These are phyloP conservation scores for Rhizopus sp. DNA, from an alignment of 371 early-diverging fungal genomes.

Conservation along the genomic window DNA sequence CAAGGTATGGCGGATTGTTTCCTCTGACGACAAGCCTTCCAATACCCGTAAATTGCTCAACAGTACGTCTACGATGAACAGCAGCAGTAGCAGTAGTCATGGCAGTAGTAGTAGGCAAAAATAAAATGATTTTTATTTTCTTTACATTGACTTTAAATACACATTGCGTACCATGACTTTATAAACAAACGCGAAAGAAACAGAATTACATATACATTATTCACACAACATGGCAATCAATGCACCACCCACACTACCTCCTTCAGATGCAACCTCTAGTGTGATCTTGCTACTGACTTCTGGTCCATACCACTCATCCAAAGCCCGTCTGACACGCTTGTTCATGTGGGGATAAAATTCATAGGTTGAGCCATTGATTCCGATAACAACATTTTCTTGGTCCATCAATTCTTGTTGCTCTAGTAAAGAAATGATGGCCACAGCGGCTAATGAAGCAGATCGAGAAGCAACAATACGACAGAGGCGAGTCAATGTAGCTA, in stretches of 20 bases:
- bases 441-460: slow-evolving; percentile 41
- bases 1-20: slow-evolving; percentile 67
- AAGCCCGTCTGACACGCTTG: slow-evolving; percentile 27
- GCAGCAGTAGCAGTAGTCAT: too few species aligned
- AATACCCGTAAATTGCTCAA: slow-evolving; percentile 7
- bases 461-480: slow-evolving; percentile 43
- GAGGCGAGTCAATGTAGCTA: slow-evolving; percentile 34
- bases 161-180: not conserved
- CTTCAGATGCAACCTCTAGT: slow-evolving; percentile 45
- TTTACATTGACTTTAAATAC: not conserved
- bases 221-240: slow-evolving; percentile 51
- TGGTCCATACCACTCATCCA: slow-evolving; percentile 44
- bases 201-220: slow-evolving; percentile 1
- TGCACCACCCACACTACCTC: slow-evolving; percentile 51
- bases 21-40: slow-evolving; percentile 12
- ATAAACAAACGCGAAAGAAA: not conserved
- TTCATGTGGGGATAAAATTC: slow-evolving; percentile 47
- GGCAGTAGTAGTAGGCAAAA: too few species aligned
- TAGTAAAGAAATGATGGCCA: slow-evolving; percentile 41
- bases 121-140: too few species aligned
- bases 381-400: slow-evolving; percentile 37
- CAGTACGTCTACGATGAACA: not conserved
- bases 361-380: slow-evolving; percentile 48
- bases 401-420: slow-evolving; percentile 30
- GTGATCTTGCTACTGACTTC: slow-evolving; percentile 28